Conservation (phyloP, 2,329 filamentous ascomycete species). For the Colletotrichum musicola region DNA sequence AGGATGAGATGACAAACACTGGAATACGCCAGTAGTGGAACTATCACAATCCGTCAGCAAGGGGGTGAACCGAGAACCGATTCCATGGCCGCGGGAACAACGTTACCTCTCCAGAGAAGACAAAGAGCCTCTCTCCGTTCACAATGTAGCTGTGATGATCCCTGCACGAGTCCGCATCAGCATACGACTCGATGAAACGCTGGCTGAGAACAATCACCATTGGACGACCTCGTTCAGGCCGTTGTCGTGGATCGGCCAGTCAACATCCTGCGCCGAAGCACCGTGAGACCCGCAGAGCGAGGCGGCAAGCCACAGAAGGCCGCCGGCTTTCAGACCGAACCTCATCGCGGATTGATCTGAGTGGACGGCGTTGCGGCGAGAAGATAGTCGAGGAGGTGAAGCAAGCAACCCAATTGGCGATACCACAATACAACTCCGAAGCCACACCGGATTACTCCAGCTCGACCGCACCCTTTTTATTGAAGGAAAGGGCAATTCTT, state of each 20-base stretch:
- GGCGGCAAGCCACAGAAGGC: slow-evolving; percentile 34
- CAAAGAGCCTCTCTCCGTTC: slow-evolving; percentile 55
- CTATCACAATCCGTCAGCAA: slow-evolving; percentile 41
- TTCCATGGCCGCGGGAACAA: background rate
- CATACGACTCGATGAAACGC: background rate
- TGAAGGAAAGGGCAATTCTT: background rate
- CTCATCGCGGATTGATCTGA: slow-evolving; percentile 24
- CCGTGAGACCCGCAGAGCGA: slow-evolving; percentile 22
- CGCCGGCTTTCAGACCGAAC: slow-evolving; percentile 27
- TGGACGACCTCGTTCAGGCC: slow-evolving; percentile 49
- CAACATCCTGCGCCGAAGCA: slow-evolving; percentile 27
- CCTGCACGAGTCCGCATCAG: slow-evolving; percentile 43
- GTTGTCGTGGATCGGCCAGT: slow-evolving; percentile 48
- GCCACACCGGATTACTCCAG: background rate
- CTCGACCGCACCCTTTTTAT: background rate
- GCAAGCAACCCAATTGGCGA: slow-evolving; percentile 20
- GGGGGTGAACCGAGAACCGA: too few relatives aligned
- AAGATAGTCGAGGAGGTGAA: background rate
- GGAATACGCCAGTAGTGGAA: slow-evolving; percentile 59
- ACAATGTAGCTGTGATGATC: slow-evolving; percentile 57
- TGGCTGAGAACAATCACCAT: slow-evolving; percentile 43
- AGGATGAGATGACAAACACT: slow-evolving; percentile 46
- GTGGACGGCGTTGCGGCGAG: background rate
- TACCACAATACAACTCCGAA: slow-evolving; percentile 1
- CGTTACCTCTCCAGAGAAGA: slow-evolving; percentile 56